These are phyloP conservation scores for Ogataea degrootiae DNA, from an alignment of 805 yeast genomes.

Conservation along the genomic window DNA sequence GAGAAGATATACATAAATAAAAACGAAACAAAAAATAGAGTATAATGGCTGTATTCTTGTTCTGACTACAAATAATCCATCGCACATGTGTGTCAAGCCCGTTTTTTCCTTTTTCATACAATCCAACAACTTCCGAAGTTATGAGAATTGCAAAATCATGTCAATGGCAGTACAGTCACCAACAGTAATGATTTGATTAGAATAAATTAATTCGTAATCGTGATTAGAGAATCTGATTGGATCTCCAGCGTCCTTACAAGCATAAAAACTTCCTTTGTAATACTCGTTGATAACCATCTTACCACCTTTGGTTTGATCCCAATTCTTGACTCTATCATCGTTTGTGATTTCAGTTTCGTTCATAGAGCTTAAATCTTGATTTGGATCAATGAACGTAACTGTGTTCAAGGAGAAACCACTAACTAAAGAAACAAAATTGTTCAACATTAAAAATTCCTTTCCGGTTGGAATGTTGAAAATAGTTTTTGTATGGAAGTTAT, in stretches of 20 bases:
- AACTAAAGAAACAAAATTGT: constrained; percentile 7
- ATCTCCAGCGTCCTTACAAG: constrained; percentile 35
- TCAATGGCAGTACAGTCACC: background rate
- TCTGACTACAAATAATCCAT: too few relatives aligned
- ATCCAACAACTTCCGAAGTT: too few relatives aligned
- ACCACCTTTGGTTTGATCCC: constrained; percentile 7
- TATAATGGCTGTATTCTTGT: too few relatives aligned
- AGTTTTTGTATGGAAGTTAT: constrained; percentile 1
- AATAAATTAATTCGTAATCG: constrained; percentile 24
- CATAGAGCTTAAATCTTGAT: background rate
- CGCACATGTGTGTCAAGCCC: too few relatives aligned
- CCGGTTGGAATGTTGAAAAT: constrained; percentile 7
- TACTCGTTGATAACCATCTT: constrained; percentile 6
- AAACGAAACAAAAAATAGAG: too few relatives aligned
- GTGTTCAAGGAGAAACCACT: constrained; percentile 7
- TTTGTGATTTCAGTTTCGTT: constrained; percentile 1
- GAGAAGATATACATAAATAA: too few relatives aligned
- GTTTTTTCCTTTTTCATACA: too few relatives aligned
- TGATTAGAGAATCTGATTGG: constrained; percentile 33
- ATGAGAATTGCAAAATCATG: background rate
- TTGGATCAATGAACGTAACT: constrained; percentile 3
- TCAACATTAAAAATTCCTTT: constrained; percentile 9
- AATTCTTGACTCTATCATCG: background rate
- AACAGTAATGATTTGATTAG: background rate
- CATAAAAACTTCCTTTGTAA: constrained; percentile 26